Conservation (phyloP, 2,329 filamentous ascomycete species). For the Ampelomyces quisqualis region DNA sequence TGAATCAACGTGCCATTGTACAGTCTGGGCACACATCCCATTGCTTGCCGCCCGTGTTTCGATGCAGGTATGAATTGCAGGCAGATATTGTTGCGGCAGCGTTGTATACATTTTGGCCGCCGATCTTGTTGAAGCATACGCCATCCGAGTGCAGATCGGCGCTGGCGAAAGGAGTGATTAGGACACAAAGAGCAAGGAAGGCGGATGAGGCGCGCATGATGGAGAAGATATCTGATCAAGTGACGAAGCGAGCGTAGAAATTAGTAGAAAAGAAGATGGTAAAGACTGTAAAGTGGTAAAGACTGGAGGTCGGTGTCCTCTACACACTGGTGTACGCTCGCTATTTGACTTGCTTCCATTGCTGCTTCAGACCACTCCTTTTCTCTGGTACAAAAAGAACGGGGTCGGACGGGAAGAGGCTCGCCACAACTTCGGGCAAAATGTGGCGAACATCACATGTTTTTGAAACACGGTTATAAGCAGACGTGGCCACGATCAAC, state of each 20-base stretch:
- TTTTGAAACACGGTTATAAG: slow-evolving; percentile 9
- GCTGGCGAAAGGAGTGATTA: slow-evolving; percentile 17
- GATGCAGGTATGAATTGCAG: slow-evolving; percentile 22
- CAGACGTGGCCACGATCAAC: slow-evolving; percentile 3
- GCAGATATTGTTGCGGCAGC: slow-evolving; percentile 21
- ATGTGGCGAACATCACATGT: slow-evolving; percentile 11
- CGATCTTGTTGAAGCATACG: slow-evolving; percentile 22
- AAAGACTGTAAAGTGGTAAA: too few species aligned
- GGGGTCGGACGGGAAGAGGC: slow-evolving; percentile 4
- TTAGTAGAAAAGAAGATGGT: too few species aligned
- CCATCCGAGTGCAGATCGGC: slow-evolving; percentile 25
- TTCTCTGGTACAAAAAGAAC: too few species aligned
- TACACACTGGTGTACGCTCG: neutral
- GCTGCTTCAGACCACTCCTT: too few species aligned
- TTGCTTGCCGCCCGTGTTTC: slow-evolving; percentile 29
- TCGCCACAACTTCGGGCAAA: slow-evolving; percentile 5
- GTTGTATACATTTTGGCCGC: slow-evolving; percentile 25
- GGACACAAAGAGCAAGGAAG: slow-evolving; percentile 10
- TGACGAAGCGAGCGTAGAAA: too few species aligned
- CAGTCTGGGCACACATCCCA: slow-evolving; percentile 36
- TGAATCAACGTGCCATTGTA: slow-evolving; percentile 17
- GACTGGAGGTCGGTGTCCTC: too few species aligned
- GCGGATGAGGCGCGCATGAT: slow-evolving; percentile 23
- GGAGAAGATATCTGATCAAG: neutral
- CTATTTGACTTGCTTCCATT: neutral